Base-by-base conservation (phyloP, 805 yeast species). In the Candida orba region DNA sequence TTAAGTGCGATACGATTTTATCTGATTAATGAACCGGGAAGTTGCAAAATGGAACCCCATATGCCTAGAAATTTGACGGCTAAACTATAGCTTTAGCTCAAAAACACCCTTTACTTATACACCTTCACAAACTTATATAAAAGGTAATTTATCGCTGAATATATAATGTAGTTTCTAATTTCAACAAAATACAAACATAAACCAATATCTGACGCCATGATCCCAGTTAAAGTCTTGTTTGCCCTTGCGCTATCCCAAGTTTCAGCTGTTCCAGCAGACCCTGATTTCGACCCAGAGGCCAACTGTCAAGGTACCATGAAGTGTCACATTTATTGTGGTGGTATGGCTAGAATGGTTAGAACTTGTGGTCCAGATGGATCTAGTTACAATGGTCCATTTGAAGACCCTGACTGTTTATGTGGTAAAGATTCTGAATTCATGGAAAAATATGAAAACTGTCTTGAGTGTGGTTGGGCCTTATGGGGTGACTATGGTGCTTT, bases 381-480 rank as follows among this genome's bases (percentile, higher is more conserved):
- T 8, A 44, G 43, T n/a, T 48, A 51, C 37, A 18, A 40, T 13
- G 52, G 50, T 34, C 53, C 53, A 29, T 51, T 37, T 30, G 41
- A 4, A 20, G 22, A 52, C 41, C 36, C 44, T 32, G 34, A 34
- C 9, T 57, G 61, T 46, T 42, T 51, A 34, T 57, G 61, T 50
- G 49, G 42, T 32, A 23, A 33, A 13, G 51, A 37, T n/a, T 35
- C 53, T 10, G 31, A 40, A 25, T 57, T 54, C 45, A 51, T 41
- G 33, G 17, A n/a, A 4, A 37, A 42, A 25, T 51, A 51, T 20
- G 52, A 50, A 12, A 54, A 44, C 6, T 64, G 68, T 53, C 47
- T 63, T 35, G 60, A 57, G 29, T 64, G 68, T 54, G 68, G 67
- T 38, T 63, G 66, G 67, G 59, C 65, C 48, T 44, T 64, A 39